Base-by-base conservation (phyloP, 352 stramenopile species). In the Peronospora destructor region DNA sequence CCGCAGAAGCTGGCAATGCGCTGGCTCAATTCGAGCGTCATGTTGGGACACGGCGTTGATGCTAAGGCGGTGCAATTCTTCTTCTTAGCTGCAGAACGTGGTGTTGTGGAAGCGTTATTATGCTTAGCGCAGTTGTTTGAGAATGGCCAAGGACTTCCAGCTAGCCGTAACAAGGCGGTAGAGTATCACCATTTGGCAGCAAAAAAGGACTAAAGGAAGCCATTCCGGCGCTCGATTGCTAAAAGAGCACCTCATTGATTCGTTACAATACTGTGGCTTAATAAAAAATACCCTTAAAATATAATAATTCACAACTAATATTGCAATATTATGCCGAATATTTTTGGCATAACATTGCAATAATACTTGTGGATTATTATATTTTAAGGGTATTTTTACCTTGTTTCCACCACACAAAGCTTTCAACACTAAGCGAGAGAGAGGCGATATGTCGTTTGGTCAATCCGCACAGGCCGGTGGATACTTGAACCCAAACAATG, bases 91-190 rank as follows among this genome's bases (percentile, higher is more conserved):
- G 80, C 88, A 14, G 60, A 69, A 43, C 65, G 62, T 14, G 74
- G 70, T 14, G 42, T 89, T 6, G 65, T 71, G 1, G 64, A 85
- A 41, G 83, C 80, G 41, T 80, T 89, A 48, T 53, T 90, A 9
- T 89, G 79, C 59, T 57, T 93, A 19, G 83, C 67, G 14, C 76
- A 88, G 57, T 64, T 90, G 43, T 88, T 87, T 51, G 80, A 93
- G 40, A 64, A 45, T 21, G 78, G 76, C 10, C 53, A 74, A 9
- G 77, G 73, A 33, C 56, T 91, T 17, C 42, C 59, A 0, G 52
- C 52, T 14, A 67, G 91, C 36, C 48, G 40, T 7, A 56, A 54
- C 11, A 93, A 91, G 51, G 83, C 83, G 3, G 53, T 87, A 45
- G 61, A 87, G 56, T 90, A 89, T 54, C 91, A 91, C 45, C 70